phyloP scores from a whole-genome alignment of 2,329 filamentous ascomycete species.

The Colletotrichum abscissum region DNA sequence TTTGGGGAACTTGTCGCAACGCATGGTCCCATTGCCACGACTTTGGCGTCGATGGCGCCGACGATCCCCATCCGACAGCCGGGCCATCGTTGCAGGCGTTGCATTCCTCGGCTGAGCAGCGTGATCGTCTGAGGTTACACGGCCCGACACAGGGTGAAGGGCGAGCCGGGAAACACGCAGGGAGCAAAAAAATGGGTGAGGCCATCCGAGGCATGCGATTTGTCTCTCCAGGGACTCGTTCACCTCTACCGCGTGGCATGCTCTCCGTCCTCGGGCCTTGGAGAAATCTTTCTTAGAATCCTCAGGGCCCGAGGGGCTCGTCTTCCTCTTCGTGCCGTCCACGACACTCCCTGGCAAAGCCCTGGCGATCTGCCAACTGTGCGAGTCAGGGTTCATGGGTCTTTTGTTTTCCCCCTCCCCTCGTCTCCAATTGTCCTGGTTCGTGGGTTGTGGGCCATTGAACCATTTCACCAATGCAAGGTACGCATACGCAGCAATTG shows the following conservation, averaged over 20 bases:
- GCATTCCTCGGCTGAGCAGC: not conserved
- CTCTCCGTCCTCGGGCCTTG: too few relatives aligned
- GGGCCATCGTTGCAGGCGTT: not conserved
- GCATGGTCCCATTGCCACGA: constrained; percentile 24
- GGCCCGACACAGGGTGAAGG: constrained; percentile 10
- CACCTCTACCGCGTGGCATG: too few relatives aligned
- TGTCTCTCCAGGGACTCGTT: not conserved
- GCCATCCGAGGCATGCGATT: not conserved
- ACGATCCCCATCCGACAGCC: constrained; percentile 19
- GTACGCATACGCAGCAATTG: not conserved
- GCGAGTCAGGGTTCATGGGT: constrained; percentile 27
- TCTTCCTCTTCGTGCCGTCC: too few relatives aligned
- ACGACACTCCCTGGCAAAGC: not conserved
- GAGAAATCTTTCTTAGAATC: too few relatives aligned
- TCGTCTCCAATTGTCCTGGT: constrained; percentile 6
- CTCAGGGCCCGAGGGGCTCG: too few relatives aligned
- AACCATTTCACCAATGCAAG: not conserved
- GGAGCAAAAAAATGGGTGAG: not conserved
- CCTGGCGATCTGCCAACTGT: not conserved
- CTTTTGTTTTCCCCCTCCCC: too few relatives aligned
- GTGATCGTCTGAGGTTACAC: not conserved
- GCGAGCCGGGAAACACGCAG: not conserved
- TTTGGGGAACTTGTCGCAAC: constrained; percentile 3
- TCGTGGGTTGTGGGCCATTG: constrained; percentile 7
- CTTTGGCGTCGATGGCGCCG: constrained; percentile 11